Conservation (phyloP, 495 filamentous ascomycete genomes). For the Aspergillus kassunensis region DNA sequence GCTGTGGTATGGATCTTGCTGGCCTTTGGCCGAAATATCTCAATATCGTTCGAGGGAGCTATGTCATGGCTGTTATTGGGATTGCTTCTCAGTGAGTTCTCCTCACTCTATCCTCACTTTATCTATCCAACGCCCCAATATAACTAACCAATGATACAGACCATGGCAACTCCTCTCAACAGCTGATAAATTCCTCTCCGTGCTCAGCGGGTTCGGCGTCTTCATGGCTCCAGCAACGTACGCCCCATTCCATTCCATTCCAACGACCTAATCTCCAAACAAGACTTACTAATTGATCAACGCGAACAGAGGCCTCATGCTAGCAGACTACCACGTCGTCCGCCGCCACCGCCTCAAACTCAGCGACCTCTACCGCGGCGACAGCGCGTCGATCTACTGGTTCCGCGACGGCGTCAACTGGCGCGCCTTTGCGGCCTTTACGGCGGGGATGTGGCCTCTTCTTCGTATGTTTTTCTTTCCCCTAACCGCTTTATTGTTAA, state of each 20-base stretch:
- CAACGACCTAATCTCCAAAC: background rate
- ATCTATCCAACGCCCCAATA: background rate
- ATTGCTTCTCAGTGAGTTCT: conserved; percentile 3
- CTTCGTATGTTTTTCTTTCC: background rate
- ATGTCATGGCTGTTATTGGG: conserved; percentile 7
- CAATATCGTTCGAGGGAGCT: conserved; percentile 2
- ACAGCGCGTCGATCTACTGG: conserved; percentile 3
- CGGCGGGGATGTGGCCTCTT: conserved; percentile 6
- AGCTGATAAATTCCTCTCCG: conserved; percentile 8
- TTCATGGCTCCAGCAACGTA: conserved; percentile 10
- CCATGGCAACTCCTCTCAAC: conserved; percentile 9
- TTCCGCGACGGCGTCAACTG: conserved; percentile 5
- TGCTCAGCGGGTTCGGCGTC: conserved; percentile 8
- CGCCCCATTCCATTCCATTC: background rate
- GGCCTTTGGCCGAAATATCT: conserved; percentile 5
- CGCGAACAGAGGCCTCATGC: background rate
- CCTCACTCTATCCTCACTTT: background rate
- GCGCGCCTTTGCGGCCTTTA: conserved; percentile 7
- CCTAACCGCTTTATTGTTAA: too few species aligned
- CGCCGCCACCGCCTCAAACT: background rate
- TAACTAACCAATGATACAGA: background rate
- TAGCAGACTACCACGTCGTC: conserved; percentile 7
- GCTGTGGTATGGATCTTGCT: conserved; percentile 4
- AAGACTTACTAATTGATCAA: background rate
- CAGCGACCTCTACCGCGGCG: conserved; percentile 5